Base-by-base conservation (phyloP, 495 filamentous ascomycete species). In the Podospora bellae-mahoneyi region DNA sequence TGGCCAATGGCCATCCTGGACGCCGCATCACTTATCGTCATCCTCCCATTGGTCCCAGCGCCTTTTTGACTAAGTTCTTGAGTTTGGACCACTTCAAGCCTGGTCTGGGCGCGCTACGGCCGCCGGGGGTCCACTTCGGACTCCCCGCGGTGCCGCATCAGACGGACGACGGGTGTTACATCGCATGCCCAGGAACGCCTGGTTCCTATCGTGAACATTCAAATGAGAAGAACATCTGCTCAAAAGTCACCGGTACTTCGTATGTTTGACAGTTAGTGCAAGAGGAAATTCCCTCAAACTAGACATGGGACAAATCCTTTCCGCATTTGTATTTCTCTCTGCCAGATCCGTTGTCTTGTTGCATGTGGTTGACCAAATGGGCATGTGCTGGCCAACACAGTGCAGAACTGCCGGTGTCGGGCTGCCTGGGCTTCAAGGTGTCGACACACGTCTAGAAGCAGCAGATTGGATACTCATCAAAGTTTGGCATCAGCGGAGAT, bases 21-120 rank as follows among this genome's bases (percentile, higher is more conserved):
- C 30, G 26, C 63, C 56, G 30, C 62, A 19, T 48, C 28, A 55
- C 54, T 69, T 69, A 69, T 69, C 67, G 63, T 30, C 6, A 2
- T 5, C 32, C 30, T 61, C 20, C 54, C 28, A 69, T 69, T 69
- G 67, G 67, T 56, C 55, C 34, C 27, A 28, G 30, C n/a, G 19
- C 60, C 39, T 48, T 48, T 48, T 16, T 5, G 15, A 10, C 9
- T 13, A 48, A 16, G 39, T 10, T 5, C 5, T 39, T 10, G 34
- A 39, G 34, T 39, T 39, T 39, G 34, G 34, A 39, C 34, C 34
- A 6, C 34, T 39, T 39, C 23, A 10, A 39, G 39, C 13, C 39
- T 48, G 39, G 39, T 18, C 39, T 48, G 39, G 39, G 39, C 39
- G 20, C 27, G 39, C 32, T 66, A 28, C 26, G 30, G 64, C 44